Evolutionary conservation across 352 stramenopile genomes (phyloP), one percentile per base, ranked within the genome.

Genomic region (Thalassiosira exigua): DNA sequence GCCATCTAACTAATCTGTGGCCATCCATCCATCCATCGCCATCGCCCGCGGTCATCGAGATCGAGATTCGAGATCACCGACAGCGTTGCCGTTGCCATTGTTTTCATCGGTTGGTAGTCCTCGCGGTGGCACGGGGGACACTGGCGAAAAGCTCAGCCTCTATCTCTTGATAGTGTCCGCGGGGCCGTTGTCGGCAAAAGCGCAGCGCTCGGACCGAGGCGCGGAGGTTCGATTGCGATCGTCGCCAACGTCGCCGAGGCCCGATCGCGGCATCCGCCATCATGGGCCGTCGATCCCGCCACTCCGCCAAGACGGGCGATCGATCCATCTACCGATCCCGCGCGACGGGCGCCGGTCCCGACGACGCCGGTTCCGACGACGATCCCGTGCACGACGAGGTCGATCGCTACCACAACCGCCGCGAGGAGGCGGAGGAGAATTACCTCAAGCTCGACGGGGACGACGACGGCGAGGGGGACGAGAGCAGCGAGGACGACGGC

Each of bases 271-370:
- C 39, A 48, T 48, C n/a, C 11, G n/a, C 39, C 12, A 48, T n/a
- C n/a, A 79, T 79, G 70, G 70, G 70, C 22, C 42, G 70, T 21
- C 53, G 54, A 71, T 68, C 60, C 21, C 70, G 70, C 29, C 70
- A 87, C 24, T 87, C 84, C 19, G 87, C 85, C 71, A 93, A 90
- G 58, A 90, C 82, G 19, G 87, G 87, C 26, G 82, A 88, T 73
- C 75, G 82, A 60, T 68, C 65, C 11, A 27, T 89, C 11, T 88
- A 89, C 59, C 76, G 78, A 44, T 64, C 42, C 29, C 68, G 82
- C 4, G 26, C 48, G 39, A 30, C n/a, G 41, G n/a, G 27, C 9
- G 17, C 19, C 9, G 12, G 42, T 19, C 19, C 14, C 11, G 52
- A 44, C 39, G 61, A 75, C 4, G 52, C 58, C 54, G 73, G 85